Conservation (phyloP, 768 basidiomycete genomes). For the Botryobasidium botryosum region DNA sequence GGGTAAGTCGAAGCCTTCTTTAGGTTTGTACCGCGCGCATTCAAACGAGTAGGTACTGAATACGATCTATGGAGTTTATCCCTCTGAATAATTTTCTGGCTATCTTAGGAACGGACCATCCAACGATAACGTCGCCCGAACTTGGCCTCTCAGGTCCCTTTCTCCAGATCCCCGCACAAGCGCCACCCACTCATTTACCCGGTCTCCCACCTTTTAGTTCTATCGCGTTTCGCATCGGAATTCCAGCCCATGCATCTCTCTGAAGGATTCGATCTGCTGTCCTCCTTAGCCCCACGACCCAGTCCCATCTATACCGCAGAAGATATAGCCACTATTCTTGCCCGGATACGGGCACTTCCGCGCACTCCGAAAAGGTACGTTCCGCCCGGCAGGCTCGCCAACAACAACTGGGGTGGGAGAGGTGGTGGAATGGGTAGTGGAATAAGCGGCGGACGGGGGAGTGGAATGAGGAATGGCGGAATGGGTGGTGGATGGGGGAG, state of each 20-base stretch:
- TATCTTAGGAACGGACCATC: constrained; percentile 47
- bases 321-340: constrained; percentile 11
- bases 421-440: no score
- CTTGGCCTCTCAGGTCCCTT: constrained; percentile 5
- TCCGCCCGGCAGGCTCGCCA: no score
- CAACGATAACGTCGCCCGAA: constrained; percentile 39
- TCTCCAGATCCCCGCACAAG: constrained; percentile 33
- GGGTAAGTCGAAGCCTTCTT: no score
- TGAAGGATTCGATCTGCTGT: constrained; percentile 53
- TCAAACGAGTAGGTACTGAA: constrained; percentile 30
- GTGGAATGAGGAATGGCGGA: no score
- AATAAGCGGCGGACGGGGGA: no score
- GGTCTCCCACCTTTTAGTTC: constrained; percentile 25
- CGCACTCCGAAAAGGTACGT: no score
- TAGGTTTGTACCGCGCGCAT: constrained; percentile 50
- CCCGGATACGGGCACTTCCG: no score
- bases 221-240: constrained; percentile 46
- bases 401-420: no score
- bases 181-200: constrained; percentile 12
- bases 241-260: constrained; percentile 35
- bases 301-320: constrained; percentile 9
- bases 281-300: constrained; percentile 10
- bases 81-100: background rate
- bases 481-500: no score
- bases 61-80: background rate